These are phyloP conservation scores for Schizothecium vesticola DNA, from an alignment of 495 filamentous ascomycete genomes.

Conservation along the genomic window DNA sequence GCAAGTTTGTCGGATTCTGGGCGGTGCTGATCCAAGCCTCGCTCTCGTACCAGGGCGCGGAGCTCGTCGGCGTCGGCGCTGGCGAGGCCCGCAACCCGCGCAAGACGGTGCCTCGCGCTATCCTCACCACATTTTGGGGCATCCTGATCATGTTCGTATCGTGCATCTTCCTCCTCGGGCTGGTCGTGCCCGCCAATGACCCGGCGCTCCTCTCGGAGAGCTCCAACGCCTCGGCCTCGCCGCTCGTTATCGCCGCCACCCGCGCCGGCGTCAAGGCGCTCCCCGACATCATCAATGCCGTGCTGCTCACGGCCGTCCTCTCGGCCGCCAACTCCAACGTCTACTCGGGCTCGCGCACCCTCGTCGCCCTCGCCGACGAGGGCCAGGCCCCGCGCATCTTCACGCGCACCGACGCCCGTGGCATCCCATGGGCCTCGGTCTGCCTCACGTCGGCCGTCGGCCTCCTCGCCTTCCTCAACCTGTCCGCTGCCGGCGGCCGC, in stretches of 20 bases:
- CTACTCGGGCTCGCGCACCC: conserved; percentile 58
- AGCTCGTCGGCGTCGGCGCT: conserved; percentile 62
- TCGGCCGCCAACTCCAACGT: conserved; percentile 53
- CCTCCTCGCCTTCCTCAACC: conserved; percentile 53
- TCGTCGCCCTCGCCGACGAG: conserved; percentile 58
- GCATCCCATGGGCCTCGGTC: conserved; percentile 42
- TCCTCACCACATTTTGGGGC: conserved; percentile 52
- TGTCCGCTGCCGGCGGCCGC: conserved; percentile 38
- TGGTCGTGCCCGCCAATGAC: conserved; percentile 58
- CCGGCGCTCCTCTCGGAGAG: conserved; percentile 42
- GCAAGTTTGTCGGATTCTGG: conserved; percentile 45
- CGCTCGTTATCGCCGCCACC: conserved; percentile 63
- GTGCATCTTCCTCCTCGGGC: conserved; percentile 61
- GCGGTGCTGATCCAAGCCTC: conserved; percentile 43
- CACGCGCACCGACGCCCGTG: conserved; percentile 31
- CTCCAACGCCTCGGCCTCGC: conserved; percentile 55
- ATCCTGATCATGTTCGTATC: conserved; percentile 63
- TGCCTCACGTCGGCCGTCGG: conserved; percentile 38
- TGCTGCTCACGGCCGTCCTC: conserved; percentile 58
- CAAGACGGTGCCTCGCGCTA: conserved; percentile 49
- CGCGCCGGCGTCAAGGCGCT: conserved; percentile 60
- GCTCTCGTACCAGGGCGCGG: conserved; percentile 49
- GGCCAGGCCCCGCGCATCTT: conserved; percentile 53
- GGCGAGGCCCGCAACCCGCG: conserved; percentile 60
- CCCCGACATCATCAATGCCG: conserved; percentile 66